Percentiles rank a stretch among this genome's conserved stretches.
Evolutionary conservation across 2,329 filamentous ascomycete genomes (phyloP).

Genomic region (Blastomyces parvus): DNA sequence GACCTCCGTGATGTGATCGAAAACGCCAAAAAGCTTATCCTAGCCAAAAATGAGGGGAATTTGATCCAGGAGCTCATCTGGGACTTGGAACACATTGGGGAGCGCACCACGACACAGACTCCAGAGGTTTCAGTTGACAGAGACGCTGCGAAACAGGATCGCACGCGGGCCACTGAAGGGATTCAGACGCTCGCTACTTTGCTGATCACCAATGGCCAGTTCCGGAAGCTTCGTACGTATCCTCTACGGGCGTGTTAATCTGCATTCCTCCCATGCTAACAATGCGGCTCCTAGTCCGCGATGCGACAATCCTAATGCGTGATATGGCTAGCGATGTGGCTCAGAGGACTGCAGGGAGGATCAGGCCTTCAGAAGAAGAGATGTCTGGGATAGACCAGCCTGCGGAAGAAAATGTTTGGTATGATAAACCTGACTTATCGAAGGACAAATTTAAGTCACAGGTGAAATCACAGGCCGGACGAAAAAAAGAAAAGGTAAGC

Average conservation of each 20-base stretch:
- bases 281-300: slow-evolving; percentile 50
- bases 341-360: slow-evolving; percentile 60
- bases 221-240: slow-evolving; percentile 71
- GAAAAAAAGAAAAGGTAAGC: slow-evolving; percentile 44
- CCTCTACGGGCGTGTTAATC: neutral
- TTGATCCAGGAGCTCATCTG: slow-evolving; percentile 94
- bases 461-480: slow-evolving; percentile 51
- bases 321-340: slow-evolving; percentile 91
- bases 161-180: slow-evolving; percentile 71
- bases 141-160: slow-evolving; percentile 70
- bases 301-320: slow-evolving; percentile 69
- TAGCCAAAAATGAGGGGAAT: slow-evolving; percentile 93
- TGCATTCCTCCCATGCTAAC: slow-evolving; percentile 5
- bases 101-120: slow-evolving; percentile 47
- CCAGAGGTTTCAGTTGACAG: slow-evolving; percentile 64
- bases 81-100: slow-evolving; percentile 70
- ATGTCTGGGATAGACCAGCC: slow-evolving; percentile 70
- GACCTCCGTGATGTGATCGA: slow-evolving; percentile 73
- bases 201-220: slow-evolving; percentile 91
- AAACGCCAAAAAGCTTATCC: slow-evolving; percentile 71
- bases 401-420: slow-evolving; percentile 87
- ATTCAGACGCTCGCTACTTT: slow-evolving; percentile 80
- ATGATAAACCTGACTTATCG: slow-evolving; percentile 70
- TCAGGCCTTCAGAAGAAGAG: slow-evolving; percentile 70
- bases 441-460: slow-evolving; percentile 61